Base-by-base conservation (phyloP, 805 yeast species). In the Candida berthetii region DNA sequence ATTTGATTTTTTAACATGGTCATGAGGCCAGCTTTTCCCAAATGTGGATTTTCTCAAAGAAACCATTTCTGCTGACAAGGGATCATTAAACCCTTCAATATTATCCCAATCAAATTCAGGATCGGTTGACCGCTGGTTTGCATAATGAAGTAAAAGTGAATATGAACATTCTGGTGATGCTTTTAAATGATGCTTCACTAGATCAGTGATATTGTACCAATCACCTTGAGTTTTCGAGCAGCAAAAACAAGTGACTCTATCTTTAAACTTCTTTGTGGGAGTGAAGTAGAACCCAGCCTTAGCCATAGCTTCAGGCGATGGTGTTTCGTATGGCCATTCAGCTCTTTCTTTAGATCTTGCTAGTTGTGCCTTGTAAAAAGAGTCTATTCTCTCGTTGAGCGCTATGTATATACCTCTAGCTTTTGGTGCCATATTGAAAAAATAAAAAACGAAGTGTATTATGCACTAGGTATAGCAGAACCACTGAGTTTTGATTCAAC, bases 221-320 rank as follows among this genome's bases (percentile, higher is more conserved):
- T 77, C 77, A n/a, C 72, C 72, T 40, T 72, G 69, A 3, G 78
- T 70, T 43, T 64, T 65, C 20, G 66, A 57, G 54, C 93, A 84
- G 48, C 69, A 60, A 38, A 65, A 69, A 53, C 93, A 84, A 6
- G 78, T 65, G 3, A 76, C 77, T 44, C 80, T 68, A 51, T 80
- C 83, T 6, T 53, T 59, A 36, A 67, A 61, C 14, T 64, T 62
- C 40, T 68, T 63, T 1, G 76, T 65, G 2, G 90, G 90, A 4
- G 76, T 68, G 57, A 67, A 83, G 50, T 66, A 74, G 58, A 84
- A 82, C 1, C 93, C 93, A 24, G 69, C 64, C 35, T 65, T 68
- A 1, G 82, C 84, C 68, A 84, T 57, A 22, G 53, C 47, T 25
- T 60, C 65, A 5, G 58, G 43, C 2, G 55, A 44, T 10, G 63